Percentiles rank a stretch among this genome's conserved stretches.
These are phyloP conservation scores for Aspergillus niger DNA, from an alignment of 2,329 filamentous ascomycete genomes.

Conservation along the genomic window DNA sequence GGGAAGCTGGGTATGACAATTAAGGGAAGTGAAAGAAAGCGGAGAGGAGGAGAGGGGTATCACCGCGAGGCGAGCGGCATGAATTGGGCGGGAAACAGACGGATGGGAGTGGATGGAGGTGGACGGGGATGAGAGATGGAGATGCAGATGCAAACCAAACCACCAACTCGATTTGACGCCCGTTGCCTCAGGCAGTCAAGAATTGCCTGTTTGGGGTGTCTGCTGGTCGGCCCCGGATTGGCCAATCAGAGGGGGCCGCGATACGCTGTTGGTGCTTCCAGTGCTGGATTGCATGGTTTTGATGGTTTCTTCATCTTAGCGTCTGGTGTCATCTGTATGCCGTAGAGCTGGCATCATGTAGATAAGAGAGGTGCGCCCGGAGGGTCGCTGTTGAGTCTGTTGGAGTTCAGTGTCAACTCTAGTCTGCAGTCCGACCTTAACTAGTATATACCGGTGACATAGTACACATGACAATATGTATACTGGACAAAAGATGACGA, in stretches of 20 bases:
- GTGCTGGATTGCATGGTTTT: not conserved
- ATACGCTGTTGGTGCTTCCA: not conserved
- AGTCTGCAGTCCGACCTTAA: too few relatives aligned
- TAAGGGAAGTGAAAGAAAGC: not conserved
- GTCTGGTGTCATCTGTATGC: not conserved
- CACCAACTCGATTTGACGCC: not conserved
- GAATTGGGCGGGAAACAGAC: slow-evolving; percentile 3
- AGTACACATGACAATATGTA: too few relatives aligned
- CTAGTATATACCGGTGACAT: too few relatives aligned
- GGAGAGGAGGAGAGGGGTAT: slow-evolving; percentile 2
- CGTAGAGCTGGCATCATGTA: not conserved
- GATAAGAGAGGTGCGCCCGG: not conserved
- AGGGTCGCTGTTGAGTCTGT: too few relatives aligned
- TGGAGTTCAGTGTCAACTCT: too few relatives aligned
- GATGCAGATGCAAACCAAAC: not conserved
- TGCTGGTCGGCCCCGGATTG: not conserved
- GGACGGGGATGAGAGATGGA: not conserved
- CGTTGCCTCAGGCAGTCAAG: not conserved
- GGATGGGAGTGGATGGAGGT: not conserved
- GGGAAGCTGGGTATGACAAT: not conserved
- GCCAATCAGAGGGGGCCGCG: not conserved
- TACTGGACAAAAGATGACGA: too few relatives aligned
- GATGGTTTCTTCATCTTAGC: not conserved
- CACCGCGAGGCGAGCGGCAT: slow-evolving; percentile 10
- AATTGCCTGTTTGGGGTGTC: not conserved